Base-by-base conservation (phyloP, 495 filamentous ascomycete genomes). In the Podospora pseudocomata region DNA sequence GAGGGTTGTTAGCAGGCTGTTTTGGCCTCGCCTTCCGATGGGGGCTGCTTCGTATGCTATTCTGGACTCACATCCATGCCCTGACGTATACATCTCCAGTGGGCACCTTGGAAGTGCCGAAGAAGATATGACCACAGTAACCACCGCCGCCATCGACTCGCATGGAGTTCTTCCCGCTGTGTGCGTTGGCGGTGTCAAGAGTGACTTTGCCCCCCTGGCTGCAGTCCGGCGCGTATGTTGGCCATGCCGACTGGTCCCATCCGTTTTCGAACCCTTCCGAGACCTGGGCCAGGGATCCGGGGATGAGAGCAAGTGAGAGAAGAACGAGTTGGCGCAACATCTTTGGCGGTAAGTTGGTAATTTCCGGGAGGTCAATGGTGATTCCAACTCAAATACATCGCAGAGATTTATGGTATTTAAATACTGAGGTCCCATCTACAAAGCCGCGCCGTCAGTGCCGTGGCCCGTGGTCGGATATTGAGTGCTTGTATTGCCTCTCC, bases 71-170 rank as follows among this genome's bases (percentile, higher is more conserved):
- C 85, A 87, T 44, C 54, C 68, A 86, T 63, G 76, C 74, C 75
- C 85, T 75, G 49, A 87, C 84, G 68, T 86, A 86, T 58, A 87
- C 73, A 72, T 86, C 83, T 28, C 84, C 85, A 55, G 69, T 80
- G n/a, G 85, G 84, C 11, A 87, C 75, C 32, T 82, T 79, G 9
- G 79, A 84, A 13, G 84, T 87, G 68, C 85, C 85, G 67, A 87
- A 81, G 78, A 86, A 87, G 55, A 86, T 84, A 67, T 87, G 85
- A 65, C 85, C 85, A 72, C 85, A 87, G 75, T 81, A 87, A 20
- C 85, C 85, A 44, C 83, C 83, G 1, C 80, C 80, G 53, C 84
- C 83, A 60, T 80, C 78, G 5, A 87, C 85, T 67, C 77, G 76
- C 3, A 87, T 77, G 0, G 84, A 86, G 75, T 86, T 87, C 73